Percentiles rank a stretch among this genome's conserved stretches.
Conservation (phyloP, 306 rosid genomes). For the Cicer pinnatifidum region DNA sequence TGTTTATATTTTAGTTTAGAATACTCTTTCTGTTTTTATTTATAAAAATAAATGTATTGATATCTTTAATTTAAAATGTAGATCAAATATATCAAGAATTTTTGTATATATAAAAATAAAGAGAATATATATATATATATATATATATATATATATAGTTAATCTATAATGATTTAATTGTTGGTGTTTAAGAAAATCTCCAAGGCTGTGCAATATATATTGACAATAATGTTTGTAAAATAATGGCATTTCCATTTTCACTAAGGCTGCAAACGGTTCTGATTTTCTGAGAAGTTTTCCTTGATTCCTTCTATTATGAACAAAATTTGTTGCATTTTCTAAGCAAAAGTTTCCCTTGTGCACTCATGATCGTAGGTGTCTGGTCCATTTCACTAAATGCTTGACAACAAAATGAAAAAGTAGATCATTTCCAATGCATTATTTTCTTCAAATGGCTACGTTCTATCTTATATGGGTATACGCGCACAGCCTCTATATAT, state of each 20-base stretch:
- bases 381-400: slow-evolving; percentile 38
- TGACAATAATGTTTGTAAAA: neutral
- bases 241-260: neutral
- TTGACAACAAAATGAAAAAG: slow-evolving; percentile 43
- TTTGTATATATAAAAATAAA: too few species aligned
- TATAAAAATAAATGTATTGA: too few species aligned
- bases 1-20: too few species aligned
- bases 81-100: too few species aligned
- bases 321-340: slow-evolving; percentile 34
- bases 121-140: too few species aligned
- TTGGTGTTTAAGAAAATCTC: neutral
- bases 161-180: too few species aligned
- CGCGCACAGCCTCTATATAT: slow-evolving; percentile 16
- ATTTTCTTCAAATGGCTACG: slow-evolving; percentile 1
- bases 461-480: slow-evolving; percentile 11
- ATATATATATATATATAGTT: too few species aligned
- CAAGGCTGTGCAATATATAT: neutral
- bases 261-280: slow-evolving; percentile 33
- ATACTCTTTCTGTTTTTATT: too few species aligned
- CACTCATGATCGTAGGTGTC: slow-evolving; percentile 40
- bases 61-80: too few species aligned
- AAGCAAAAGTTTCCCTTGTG: slow-evolving; percentile 30
- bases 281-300: neutral
- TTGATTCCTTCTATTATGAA: neutral
- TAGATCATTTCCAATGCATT: slow-evolving; percentile 40